A percentile compares a stretch with the other conserved stretches of the same genome.
Conservation (phyloP, 2,329 filamentous ascomycete species). For the Cytospora paraplurivora region DNA sequence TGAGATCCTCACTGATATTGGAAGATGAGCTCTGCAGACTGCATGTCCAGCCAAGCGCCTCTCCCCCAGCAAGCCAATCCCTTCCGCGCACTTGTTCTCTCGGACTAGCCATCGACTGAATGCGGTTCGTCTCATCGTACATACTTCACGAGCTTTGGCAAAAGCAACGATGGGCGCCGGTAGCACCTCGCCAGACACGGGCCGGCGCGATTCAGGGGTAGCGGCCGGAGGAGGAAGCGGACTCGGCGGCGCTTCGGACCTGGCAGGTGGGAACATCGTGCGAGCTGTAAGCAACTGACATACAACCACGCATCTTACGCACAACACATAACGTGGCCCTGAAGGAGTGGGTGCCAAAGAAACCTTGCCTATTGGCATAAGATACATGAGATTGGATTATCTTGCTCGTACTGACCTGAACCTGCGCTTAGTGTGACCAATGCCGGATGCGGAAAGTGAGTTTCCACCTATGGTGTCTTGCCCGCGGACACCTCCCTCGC, state of each 20-base stretch:
- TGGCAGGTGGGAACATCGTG: slow-evolving; percentile 17
- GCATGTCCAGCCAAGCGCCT: neutral
- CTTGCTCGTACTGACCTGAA: neutral
- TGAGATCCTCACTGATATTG: neutral
- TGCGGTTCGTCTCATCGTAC: neutral
- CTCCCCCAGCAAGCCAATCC: neutral
- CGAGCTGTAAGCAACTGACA: slow-evolving; percentile 25
- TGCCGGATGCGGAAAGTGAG: slow-evolving; percentile 44
- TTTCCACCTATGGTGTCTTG: slow-evolving; percentile 14
- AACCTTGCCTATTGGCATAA: neutral
- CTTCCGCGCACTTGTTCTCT: neutral
- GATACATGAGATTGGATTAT: neutral
- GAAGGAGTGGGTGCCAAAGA: neutral
- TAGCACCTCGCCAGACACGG: slow-evolving; percentile 19
- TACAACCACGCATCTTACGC: neutral
- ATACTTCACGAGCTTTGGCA: neutral
- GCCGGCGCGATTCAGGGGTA: slow-evolving; percentile 19
- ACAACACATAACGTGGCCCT: neutral
- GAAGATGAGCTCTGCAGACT: neutral
- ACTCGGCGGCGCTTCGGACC: slow-evolving; percentile 21
- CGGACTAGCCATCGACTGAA: neutral
- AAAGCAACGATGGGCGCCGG: slow-evolving; percentile 17
- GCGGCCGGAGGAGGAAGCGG: slow-evolving; percentile 7
- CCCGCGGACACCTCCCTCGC: slow-evolving; percentile 24
- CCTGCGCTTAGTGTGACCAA: slow-evolving; percentile 40